Percentiles rank a stretch among this genome's conserved stretches.
Conservation (phyloP, 2,329 filamentous ascomycete species). For the Pestalotiopsis sp. region DNA sequence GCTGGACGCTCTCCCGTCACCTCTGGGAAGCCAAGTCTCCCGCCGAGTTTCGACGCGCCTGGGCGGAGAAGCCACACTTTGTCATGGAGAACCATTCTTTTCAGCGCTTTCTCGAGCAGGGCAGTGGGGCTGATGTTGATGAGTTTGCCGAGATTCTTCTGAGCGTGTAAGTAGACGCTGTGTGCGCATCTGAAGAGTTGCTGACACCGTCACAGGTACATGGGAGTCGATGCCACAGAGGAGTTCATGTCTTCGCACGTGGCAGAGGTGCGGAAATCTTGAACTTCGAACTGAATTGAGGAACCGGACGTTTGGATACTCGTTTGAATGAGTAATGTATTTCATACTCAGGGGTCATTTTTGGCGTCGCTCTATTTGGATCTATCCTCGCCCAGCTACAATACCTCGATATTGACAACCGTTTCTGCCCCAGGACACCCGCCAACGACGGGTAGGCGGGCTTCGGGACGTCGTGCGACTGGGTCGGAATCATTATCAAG, state of each 20-base stretch:
- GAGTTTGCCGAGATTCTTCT: slow-evolving; percentile 32
- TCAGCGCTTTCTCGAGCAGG: slow-evolving; percentile 28
- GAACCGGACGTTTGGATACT: too few species aligned
- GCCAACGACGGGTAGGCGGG: too few species aligned
- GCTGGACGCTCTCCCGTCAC: slow-evolving; percentile 33
- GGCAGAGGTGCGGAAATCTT: too few species aligned
- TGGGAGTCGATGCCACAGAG: slow-evolving; percentile 28
- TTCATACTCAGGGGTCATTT: too few species aligned
- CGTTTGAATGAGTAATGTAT: too few species aligned
- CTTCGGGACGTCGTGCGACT: too few species aligned
- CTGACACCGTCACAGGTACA: slow-evolving; percentile 23
- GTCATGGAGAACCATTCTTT: slow-evolving; percentile 31
- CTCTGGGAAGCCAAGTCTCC: slow-evolving; percentile 33
- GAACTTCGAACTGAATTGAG: too few species aligned
- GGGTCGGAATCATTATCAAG: too few species aligned
- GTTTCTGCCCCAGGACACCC: too few species aligned
- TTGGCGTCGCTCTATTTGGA: too few species aligned
- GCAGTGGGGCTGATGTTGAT: slow-evolving; percentile 31
- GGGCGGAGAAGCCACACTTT: slow-evolving; percentile 28
- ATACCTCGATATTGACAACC: too few species aligned
- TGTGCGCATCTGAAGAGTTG: background rate
- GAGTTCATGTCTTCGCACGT: slow-evolving; percentile 20
- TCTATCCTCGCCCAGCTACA: too few species aligned
- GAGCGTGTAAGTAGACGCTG: slow-evolving; percentile 18
- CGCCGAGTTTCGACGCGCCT: slow-evolving; percentile 29